A percentile compares a stretch with the other conserved stretches of the same genome.
phyloP scores from a whole-genome alignment of 2,329 filamentous ascomycete species.

The Aureobasidium sp. region DNA sequence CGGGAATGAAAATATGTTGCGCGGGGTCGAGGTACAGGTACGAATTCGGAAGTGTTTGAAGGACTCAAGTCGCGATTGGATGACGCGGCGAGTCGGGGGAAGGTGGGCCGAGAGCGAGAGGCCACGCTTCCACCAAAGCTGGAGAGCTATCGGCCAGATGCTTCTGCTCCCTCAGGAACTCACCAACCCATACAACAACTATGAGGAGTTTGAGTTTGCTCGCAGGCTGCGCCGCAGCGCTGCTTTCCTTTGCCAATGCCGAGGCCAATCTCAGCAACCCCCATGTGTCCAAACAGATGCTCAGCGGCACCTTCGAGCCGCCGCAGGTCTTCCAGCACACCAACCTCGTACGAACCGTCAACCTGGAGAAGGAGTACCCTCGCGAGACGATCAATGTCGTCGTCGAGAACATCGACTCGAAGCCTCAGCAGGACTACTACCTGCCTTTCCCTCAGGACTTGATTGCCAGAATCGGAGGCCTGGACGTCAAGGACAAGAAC shows the following conservation, averaged over 20 bases:
- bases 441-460: constrained; percentile 72
- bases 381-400: constrained; percentile 91
- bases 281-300: constrained; percentile 42
- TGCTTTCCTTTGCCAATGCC: constrained; percentile 49
- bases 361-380: constrained; percentile 85
- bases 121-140: constrained; percentile 15
- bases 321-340: constrained; percentile 88
- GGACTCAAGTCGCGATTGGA: constrained; percentile 6
- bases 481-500: constrained; percentile 93
- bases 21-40: not conserved
- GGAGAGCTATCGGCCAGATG: constrained; percentile 3
- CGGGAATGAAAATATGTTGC: not conserved
- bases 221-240: constrained; percentile 42
- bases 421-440: constrained; percentile 83
- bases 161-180: not conserved
- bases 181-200: constrained; percentile 17
- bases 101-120: constrained; percentile 15
- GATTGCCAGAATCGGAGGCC: constrained; percentile 68
- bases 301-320: constrained; percentile 59
- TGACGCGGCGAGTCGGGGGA: constrained; percentile 12
- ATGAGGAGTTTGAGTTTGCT: constrained; percentile 34
- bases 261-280: constrained; percentile 54
- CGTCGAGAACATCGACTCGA: constrained; percentile 74
- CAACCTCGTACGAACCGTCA: constrained; percentile 84
- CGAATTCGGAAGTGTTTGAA: not conserved